A percentile compares a stretch with the other conserved stretches of the same genome.
phyloP scores from a whole-genome alignment of 768 basidiomycete genomes.

The Pulveroboletus ravenelii region DNA sequence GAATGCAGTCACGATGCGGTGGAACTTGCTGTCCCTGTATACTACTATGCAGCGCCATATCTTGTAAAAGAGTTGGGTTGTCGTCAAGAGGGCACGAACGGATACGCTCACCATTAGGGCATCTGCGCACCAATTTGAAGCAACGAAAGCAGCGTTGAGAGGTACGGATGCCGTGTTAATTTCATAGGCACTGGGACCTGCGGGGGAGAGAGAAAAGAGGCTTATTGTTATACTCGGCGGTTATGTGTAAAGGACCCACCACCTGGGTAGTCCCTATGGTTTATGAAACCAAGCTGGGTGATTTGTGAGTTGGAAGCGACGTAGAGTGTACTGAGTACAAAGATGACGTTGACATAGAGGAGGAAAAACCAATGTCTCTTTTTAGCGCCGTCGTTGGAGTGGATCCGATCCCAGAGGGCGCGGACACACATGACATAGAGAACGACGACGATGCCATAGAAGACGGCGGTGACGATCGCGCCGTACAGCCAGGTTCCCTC shows the following conservation, averaged over 20 bases:
- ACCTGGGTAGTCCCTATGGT: conserved; percentile 30
- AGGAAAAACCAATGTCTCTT: conserved; percentile 28
- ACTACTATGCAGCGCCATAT: conserved; percentile 32
- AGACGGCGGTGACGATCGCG: conserved; percentile 23
- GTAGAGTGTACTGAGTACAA: conserved; percentile 27
- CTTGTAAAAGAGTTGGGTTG: conserved; percentile 8
- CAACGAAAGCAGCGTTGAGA: conserved; percentile 27
- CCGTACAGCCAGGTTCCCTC: conserved; percentile 31
- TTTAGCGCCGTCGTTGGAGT: neutral
- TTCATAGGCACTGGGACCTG: conserved; percentile 27
- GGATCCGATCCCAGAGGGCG: conserved; percentile 25
- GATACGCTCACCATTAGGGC: conserved; percentile 25
- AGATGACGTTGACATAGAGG: conserved; percentile 27
- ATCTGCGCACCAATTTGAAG: conserved; percentile 30
- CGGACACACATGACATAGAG: conserved; percentile 24
- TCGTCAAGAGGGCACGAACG: neutral
- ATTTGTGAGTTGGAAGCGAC: conserved; percentile 20
- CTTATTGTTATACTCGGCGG: neutral
- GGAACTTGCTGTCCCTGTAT: conserved; percentile 26
- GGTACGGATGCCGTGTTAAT: conserved; percentile 22
- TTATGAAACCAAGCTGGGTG: conserved; percentile 29
- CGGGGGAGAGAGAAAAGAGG: too few relatives aligned
- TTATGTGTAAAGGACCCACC: conserved; percentile 11
- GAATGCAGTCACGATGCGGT: conserved; percentile 11
- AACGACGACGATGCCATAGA: conserved; percentile 27